Conservation (phyloP, 73 alveolate genomes). For the Uronychia binucleata region DNA sequence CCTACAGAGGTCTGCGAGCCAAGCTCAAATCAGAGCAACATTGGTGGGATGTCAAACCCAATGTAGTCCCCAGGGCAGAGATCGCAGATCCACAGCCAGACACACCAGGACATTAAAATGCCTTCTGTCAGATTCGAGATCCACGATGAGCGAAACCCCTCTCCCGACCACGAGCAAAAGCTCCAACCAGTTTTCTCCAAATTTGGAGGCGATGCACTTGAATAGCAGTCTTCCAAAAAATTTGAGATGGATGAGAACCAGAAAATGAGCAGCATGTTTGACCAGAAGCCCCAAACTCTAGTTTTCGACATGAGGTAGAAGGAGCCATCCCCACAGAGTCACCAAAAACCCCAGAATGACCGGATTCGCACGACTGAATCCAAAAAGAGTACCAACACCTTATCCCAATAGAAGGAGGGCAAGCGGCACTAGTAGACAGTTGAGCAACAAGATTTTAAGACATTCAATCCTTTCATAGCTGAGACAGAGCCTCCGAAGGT, state of each 20-base stretch:
- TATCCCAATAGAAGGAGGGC: not conserved
- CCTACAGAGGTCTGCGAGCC: not conserved
- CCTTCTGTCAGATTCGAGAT: not conserved
- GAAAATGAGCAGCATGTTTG: not conserved
- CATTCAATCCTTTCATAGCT: not conserved
- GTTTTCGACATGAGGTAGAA: not conserved
- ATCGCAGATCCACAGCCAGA: not conserved
- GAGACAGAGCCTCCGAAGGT: not conserved
- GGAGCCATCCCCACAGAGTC: not conserved
- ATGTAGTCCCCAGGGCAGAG: not conserved
- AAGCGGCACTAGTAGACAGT: not conserved
- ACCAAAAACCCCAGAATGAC: not conserved
- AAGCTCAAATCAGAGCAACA: not conserved
- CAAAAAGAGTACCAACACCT: not conserved
- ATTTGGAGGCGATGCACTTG: not conserved
- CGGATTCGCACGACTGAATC: not conserved
- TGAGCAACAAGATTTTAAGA: not conserved
- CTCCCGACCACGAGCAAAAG: not conserved
- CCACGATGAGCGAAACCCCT: not conserved
- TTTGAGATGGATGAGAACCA: not conserved
- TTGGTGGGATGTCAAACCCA: not conserved
- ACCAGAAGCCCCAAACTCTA: not conserved
- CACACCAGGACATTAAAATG: not conserved
- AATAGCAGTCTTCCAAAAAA: not conserved
- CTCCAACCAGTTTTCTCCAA: not conserved